phyloP scores from a whole-genome alignment of 2,329 filamentous ascomycete species.

The Akanthomyces muscarius region DNA sequence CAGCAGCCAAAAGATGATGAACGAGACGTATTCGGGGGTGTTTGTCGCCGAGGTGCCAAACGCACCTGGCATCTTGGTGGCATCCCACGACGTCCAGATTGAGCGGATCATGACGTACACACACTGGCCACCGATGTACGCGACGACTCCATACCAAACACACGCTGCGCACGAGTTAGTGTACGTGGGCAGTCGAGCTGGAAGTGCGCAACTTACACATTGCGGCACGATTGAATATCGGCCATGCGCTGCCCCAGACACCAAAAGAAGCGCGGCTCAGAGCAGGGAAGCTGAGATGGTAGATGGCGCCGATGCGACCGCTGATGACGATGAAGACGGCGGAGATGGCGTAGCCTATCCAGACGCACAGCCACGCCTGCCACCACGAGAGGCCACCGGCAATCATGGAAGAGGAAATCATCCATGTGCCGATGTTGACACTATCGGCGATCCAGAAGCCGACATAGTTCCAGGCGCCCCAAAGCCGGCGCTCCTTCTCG shows the following conservation, averaged over 20 bases:
- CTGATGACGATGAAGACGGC: constrained; percentile 72
- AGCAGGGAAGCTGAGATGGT: constrained; percentile 88
- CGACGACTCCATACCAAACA: constrained; percentile 83
- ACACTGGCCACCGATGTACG: constrained; percentile 80
- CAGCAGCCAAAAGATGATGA: constrained; percentile 81
- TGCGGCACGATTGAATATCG: constrained; percentile 81
- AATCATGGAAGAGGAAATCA: constrained; percentile 84
- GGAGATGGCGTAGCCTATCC: constrained; percentile 78
- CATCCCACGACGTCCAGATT: constrained; percentile 70
- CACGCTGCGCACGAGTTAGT: constrained; percentile 47
- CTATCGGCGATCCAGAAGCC: constrained; percentile 83
- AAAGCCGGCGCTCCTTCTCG: constrained; percentile 74
- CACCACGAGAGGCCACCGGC: constrained; percentile 78
- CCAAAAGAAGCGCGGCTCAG: constrained; percentile 75
- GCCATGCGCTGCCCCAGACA: constrained; percentile 86
- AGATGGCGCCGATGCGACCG: constrained; percentile 78
- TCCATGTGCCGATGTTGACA: constrained; percentile 91
- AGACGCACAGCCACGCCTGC: constrained; percentile 87
- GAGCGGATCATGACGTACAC: constrained; percentile 84
- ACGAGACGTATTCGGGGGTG: constrained; percentile 72
- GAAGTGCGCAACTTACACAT: constrained; percentile 50
- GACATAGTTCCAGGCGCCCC: constrained; percentile 84
- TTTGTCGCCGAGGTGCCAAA: constrained; percentile 66
- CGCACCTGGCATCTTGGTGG: constrained; percentile 59
- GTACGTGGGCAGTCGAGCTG: too few relatives aligned